Base-by-base conservation (phyloP, 2,329 filamentous ascomycete species). In the Fusarium duplospermum region DNA sequence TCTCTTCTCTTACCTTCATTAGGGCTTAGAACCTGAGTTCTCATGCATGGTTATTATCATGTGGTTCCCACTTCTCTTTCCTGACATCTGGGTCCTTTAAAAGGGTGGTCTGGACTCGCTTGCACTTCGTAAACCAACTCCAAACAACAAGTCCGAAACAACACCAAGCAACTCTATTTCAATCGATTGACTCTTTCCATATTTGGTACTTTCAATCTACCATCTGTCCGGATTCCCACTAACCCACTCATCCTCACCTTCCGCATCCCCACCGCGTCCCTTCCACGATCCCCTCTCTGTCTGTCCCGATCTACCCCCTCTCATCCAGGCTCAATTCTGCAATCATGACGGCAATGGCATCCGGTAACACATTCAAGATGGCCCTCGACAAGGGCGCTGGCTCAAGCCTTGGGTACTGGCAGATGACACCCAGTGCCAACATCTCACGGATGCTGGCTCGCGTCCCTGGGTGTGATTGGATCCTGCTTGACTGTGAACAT, bases 371-470 rank as follows among this genome's bases (percentile, higher is more conserved):
- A 9, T 47, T 68, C 54, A 68, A 66, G 27, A 42, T 33, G 4
- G 66, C 63, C 4, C 57, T 69, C 9, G 56, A 62, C n/a, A 70
- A 68, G 10, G 42, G 65, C 4, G 13, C 29, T 4, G 35, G 58
- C 18, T 16, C 65, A 11, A 69, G 65, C 2, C 57, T 70, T 0
- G 67, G 67, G 14, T 64, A 59, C 29, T 70, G 67, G 67, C 65
- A 70, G 10, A 68, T 70, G 65, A 68, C 59, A 6, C 58, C 67
- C 6, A 66, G 57, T 10, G 42, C 50, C 52, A 70, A 70, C n/a
- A 61, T 70, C 20, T 68, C 67, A 27, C 40, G 67, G 0, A 67
- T 70, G 64, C 65, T 70, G 10, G 68, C 68, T 13, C 66, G 54
- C 6, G 63, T 50, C 10, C 66, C 68, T 8, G 66, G 66, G 1